These are phyloP conservation scores for Russula olivacea DNA, from an alignment of 768 basidiomycete species.

Conservation along the genomic window DNA sequence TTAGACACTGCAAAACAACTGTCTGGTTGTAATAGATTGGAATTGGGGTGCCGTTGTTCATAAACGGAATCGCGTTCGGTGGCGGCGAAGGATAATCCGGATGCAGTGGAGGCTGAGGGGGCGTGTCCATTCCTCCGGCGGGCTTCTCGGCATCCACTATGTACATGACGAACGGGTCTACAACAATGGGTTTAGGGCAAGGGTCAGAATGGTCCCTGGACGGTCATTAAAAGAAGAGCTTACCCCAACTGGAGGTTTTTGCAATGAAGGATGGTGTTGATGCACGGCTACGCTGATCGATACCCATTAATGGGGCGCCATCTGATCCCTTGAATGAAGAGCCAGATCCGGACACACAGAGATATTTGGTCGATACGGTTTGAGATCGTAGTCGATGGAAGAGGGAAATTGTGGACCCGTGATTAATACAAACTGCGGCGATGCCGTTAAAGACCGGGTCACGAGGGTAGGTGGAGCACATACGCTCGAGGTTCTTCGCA, in stretches of 20 bases:
- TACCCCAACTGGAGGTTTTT: constrained; percentile 85
- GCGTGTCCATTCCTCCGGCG: constrained; percentile 65
- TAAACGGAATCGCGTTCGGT: constrained; percentile 82
- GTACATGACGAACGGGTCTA: constrained; percentile 94
- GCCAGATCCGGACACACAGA: constrained; percentile 90
- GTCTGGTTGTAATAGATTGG: constrained; percentile 97
- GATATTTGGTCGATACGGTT: constrained; percentile 92
- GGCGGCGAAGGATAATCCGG: constrained; percentile 90
- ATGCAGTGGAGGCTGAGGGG: constrained; percentile 76
- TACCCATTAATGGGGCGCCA: constrained; percentile 77
- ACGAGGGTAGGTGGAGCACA: constrained; percentile 33
- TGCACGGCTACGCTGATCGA: constrained; percentile 64
- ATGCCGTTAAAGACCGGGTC: constrained; percentile 18
- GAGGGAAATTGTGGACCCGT: constrained; percentile 90
- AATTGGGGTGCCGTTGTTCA: constrained; percentile 76
- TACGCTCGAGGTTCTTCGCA: constrained; percentile 87
- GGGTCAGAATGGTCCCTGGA: constrained; percentile 22
- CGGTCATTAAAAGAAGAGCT: constrained; percentile 28
- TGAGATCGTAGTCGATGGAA: constrained; percentile 96
- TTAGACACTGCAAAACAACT: constrained; percentile 89
- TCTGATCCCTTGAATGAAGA: constrained; percentile 93
- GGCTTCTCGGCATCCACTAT: constrained; percentile 91
- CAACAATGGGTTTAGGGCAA: constrained; percentile 2
- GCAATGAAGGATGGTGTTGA: constrained; percentile 84
- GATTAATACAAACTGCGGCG: constrained; percentile 79